A percentile compares a stretch with the other conserved stretches of the same genome.
These are phyloP conservation scores for Dryadomyces sulphureus DNA, from an alignment of 2,329 filamentous ascomycete genomes.

Conservation along the genomic window DNA sequence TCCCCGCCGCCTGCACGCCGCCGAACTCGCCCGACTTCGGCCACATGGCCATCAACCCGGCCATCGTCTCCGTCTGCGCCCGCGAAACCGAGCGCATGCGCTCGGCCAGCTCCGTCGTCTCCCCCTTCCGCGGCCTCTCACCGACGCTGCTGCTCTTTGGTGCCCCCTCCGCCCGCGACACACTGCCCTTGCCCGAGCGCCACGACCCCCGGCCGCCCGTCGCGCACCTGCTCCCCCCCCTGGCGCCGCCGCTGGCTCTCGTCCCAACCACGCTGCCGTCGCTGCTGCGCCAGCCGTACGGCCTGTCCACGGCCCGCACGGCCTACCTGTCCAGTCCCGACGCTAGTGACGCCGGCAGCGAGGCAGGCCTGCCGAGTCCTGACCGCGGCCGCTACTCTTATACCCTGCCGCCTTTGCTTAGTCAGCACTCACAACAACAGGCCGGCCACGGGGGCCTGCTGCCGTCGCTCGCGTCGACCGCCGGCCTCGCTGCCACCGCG, in stretches of 20 bases:
- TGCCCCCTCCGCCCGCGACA: too few species aligned
- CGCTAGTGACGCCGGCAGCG: not conserved
- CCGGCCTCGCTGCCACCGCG: not conserved
- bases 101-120: too few species aligned
- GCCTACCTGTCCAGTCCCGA: not conserved
- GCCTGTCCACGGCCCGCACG: not conserved
- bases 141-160: too few species aligned
- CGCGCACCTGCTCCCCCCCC: not conserved
- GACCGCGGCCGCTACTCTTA: not conserved
- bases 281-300: too few species aligned
- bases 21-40: conserved; percentile 49
- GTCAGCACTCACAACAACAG: not conserved
- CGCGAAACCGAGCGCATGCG: conserved; percentile 28
- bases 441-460: not conserved
- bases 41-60: conserved; percentile 49
- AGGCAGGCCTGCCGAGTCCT: not conserved
- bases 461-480: too few species aligned
- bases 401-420: not conserved
- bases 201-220: conserved; percentile 6
- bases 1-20: conserved; percentile 55
- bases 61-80: conserved; percentile 37
- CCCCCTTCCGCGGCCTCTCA: too few species aligned
- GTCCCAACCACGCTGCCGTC: not conserved
- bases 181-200: not conserved
- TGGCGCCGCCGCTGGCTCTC: not conserved